A percentile compares a stretch with the other conserved stretches of the same genome.
Evolutionary conservation across 441 rosid genomes (phyloP).

Genomic region (Adansonia gregorii): DNA sequence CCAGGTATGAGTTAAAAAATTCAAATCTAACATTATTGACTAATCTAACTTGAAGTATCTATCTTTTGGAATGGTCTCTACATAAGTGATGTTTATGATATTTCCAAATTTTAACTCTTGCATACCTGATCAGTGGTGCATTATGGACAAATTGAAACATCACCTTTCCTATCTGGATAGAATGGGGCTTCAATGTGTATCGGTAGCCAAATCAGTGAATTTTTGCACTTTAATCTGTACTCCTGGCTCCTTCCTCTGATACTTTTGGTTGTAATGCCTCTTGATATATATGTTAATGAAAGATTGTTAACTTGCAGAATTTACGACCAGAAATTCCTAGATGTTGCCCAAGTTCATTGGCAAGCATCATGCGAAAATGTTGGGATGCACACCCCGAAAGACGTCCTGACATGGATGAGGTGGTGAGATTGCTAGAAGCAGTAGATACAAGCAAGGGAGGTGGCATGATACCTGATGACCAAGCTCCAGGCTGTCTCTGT

Average conservation of each 20-base stretch:
- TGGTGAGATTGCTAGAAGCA: slow-evolving; percentile 63
- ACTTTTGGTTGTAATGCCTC: slow-evolving; percentile 12
- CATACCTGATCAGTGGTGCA: neutral
- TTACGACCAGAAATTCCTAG: slow-evolving; percentile 68
- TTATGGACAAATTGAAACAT: too few relatives aligned
- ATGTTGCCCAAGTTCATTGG: slow-evolving; percentile 64
- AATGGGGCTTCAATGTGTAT: neutral
- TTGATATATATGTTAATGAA: neutral
- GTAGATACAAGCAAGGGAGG: slow-evolving; percentile 75
- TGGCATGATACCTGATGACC: slow-evolving; percentile 77
- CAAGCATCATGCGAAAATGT: slow-evolving; percentile 65
- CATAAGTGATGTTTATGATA: neutral
- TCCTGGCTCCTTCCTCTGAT: neutral
- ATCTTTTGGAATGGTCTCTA: neutral
- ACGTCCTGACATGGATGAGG: slow-evolving; percentile 75
- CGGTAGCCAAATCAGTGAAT: neutral
- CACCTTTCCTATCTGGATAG: too few relatives aligned
- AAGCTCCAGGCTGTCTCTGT: slow-evolving; percentile 60
- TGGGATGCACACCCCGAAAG: slow-evolving; percentile 63
- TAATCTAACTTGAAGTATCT: neutral
- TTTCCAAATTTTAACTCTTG: neutral
- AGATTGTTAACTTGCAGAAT: slow-evolving; percentile 42
- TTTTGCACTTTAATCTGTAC: slow-evolving; percentile 2
- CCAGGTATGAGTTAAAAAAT: slow-evolving; percentile 41
- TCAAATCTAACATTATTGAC: neutral